Conservation (phyloP, 1,284 basidiomycete genomes). For the Austroboletus olivaceoglutinosus region DNA sequence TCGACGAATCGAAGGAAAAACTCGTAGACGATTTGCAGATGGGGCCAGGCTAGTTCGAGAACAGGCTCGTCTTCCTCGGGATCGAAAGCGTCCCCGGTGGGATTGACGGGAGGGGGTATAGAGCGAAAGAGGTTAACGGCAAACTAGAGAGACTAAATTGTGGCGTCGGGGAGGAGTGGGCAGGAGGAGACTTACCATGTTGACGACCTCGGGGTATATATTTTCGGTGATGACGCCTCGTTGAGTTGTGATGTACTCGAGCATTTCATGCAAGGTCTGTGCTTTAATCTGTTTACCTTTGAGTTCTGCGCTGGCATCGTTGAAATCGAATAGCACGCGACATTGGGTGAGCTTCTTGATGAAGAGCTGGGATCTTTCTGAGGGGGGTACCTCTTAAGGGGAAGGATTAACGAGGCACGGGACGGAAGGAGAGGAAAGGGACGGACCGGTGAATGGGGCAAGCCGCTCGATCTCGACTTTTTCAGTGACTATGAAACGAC, state of each 20-base stretch:
- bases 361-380: slow-evolving; percentile 89
- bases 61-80: slow-evolving; percentile 99
- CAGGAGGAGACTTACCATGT: slow-evolving; percentile 71
- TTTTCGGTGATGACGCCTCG: slow-evolving; percentile 95
- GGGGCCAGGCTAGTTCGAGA: slow-evolving; percentile 98
- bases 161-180: slow-evolving; percentile 9
- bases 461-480: slow-evolving; percentile 95
- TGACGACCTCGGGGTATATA: slow-evolving; percentile 98
- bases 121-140: slow-evolving; percentile 97
- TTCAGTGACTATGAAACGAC: slow-evolving; percentile 94
- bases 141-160: slow-evolving; percentile 57
- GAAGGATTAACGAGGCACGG: slow-evolving; percentile 9
- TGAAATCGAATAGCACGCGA: slow-evolving; percentile 97
- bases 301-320: slow-evolving; percentile 94
- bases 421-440: neutral
- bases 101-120: slow-evolving; percentile 99
- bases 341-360: slow-evolving; percentile 96
- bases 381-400: slow-evolving; percentile 78
- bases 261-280: slow-evolving; percentile 96
- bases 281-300: slow-evolving; percentile 99
- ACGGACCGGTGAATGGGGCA: slow-evolving; percentile 84
- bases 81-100: slow-evolving; percentile 96
- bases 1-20: slow-evolving; percentile 99
- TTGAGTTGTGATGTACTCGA: slow-evolving; percentile 98
- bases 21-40: slow-evolving; percentile 99